Evolutionary conservation across 768 basidiomycete species (phyloP).

Genomic region (Pleurotus cornucopiae): DNA sequence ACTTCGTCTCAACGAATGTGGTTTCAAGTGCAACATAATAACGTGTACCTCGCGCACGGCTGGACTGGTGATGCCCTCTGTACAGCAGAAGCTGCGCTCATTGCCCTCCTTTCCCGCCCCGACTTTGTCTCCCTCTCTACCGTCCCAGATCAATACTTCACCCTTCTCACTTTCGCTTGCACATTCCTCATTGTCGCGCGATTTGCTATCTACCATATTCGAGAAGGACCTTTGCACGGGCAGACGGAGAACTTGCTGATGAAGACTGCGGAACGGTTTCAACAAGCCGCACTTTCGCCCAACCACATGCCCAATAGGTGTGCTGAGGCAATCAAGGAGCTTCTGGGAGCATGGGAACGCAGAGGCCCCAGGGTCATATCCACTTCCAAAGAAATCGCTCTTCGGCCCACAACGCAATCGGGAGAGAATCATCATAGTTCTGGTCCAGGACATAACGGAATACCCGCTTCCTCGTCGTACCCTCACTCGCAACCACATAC

Average conservation of each 20-base stretch:
- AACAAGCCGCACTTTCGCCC: constrained; percentile 27
- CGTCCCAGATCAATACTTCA: constrained; percentile 34
- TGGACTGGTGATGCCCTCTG: constrained; percentile 37
- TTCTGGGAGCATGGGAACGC: constrained; percentile 23
- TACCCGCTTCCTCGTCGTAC: neutral
- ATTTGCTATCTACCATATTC: constrained; percentile 33
- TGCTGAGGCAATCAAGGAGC: constrained; percentile 34
- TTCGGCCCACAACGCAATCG: neutral
- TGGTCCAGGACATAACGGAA: neutral
- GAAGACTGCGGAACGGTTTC: constrained; percentile 28
- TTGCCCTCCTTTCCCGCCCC: constrained; percentile 25
- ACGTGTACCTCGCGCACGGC: constrained; percentile 25
- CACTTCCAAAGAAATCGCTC: neutral
- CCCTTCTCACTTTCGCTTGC: constrained; percentile 31
- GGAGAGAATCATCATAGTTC: too few relatives aligned
- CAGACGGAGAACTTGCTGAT: constrained; percentile 33
- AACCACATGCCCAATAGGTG: constrained; percentile 38
- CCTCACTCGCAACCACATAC: neutral
- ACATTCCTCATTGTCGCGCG: constrained; percentile 39
- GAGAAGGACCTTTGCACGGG: constrained; percentile 28
- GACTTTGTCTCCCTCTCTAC: constrained; percentile 30
- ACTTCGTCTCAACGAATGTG: constrained; percentile 27
- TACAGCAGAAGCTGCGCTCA: constrained; percentile 31
- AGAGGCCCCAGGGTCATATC: constrained; percentile 13
- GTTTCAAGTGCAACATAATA: constrained; percentile 24